Evolutionary conservation across 306 rosid species (phyloP).

Genomic region (Castanea sativa): DNA sequence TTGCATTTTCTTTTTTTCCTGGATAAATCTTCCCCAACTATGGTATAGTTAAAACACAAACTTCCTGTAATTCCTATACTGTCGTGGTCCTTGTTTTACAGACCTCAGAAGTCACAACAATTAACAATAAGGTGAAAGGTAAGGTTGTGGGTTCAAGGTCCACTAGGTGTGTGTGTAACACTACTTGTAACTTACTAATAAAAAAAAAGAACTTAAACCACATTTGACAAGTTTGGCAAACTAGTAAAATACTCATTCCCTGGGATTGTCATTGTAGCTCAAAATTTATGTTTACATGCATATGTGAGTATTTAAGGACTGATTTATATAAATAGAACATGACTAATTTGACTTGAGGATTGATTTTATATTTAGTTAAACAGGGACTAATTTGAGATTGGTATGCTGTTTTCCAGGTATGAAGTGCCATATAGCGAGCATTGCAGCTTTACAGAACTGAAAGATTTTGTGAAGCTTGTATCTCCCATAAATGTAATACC

Average conservation of each 20-base stretch:
- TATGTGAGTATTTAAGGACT: background rate
- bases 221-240: too few species aligned
- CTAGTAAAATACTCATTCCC: background rate
- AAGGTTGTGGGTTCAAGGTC: too few species aligned
- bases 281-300: background rate
- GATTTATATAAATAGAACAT: background rate
- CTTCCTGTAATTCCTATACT: too few species aligned
- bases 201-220: too few species aligned
- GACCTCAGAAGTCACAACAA: too few species aligned
- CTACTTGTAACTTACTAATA: too few species aligned
- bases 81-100: too few species aligned
- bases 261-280: background rate
- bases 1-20: too few species aligned
- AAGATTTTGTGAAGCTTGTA: slow-evolving; percentile 67
- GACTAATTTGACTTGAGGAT: background rate
- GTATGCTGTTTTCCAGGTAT: slow-evolving; percentile 46
- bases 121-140: too few species aligned
- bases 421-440: slow-evolving; percentile 98
- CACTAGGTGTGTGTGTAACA: too few species aligned
- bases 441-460: slow-evolving; percentile 83
- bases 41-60: too few species aligned
- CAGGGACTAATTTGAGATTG: background rate
- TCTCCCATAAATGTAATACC: slow-evolving; percentile 83
- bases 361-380: background rate
- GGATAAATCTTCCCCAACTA: too few species aligned